These are phyloP conservation scores for Tolypocladium album DNA, from an alignment of 2,329 filamentous ascomycete species.

Conservation along the genomic window DNA sequence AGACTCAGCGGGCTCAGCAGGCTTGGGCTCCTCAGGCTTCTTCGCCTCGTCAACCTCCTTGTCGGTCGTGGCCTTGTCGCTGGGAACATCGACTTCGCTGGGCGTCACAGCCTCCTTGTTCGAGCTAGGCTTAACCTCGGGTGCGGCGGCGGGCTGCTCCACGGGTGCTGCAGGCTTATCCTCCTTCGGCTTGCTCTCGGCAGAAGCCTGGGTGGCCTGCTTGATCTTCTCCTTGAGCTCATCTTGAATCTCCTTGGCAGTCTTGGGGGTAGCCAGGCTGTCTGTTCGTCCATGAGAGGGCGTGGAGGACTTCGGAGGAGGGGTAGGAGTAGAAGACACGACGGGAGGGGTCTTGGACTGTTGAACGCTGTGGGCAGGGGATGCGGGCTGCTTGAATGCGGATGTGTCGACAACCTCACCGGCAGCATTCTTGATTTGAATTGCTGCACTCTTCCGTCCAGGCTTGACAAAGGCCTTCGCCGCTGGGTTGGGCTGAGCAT, in stretches of 20 bases:
- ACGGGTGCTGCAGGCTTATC: slow-evolving; percentile 17
- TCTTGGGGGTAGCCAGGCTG: slow-evolving; percentile 57
- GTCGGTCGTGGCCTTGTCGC: not conserved
- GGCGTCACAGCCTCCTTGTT: not conserved
- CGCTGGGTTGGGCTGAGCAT: slow-evolving; percentile 42
- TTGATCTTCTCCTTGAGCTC: slow-evolving; percentile 76
- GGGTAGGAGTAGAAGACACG: slow-evolving; percentile 66
- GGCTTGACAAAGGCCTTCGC: slow-evolving; percentile 38
- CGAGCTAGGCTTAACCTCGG: slow-evolving; percentile 1
- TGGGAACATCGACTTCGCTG: not conserved
- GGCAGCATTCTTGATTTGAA: slow-evolving; percentile 74
- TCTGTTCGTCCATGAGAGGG: slow-evolving; percentile 61
- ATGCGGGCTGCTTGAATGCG: slow-evolving; percentile 45
- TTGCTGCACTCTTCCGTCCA: slow-evolving; percentile 56
- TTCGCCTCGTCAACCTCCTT: slow-evolving; percentile 10
- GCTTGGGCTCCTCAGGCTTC: slow-evolving; percentile 17
- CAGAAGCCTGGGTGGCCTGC: slow-evolving; percentile 36
- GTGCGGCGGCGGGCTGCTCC: slow-evolving; percentile 15
- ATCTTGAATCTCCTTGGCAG: slow-evolving; percentile 68
- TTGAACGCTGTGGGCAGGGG: slow-evolving; percentile 43
- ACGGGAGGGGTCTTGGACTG: slow-evolving; percentile 56
- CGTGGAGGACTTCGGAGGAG: slow-evolving; percentile 65
- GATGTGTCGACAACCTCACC: slow-evolving; percentile 68
- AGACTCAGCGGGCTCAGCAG: slow-evolving; percentile 12
- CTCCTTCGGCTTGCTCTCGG: slow-evolving; percentile 16